A percentile compares a stretch with the other conserved stretches of the same genome.
These are phyloP conservation scores for Mycena rosella DNA, from an alignment of 768 basidiomycete genomes.

Conservation along the genomic window DNA sequence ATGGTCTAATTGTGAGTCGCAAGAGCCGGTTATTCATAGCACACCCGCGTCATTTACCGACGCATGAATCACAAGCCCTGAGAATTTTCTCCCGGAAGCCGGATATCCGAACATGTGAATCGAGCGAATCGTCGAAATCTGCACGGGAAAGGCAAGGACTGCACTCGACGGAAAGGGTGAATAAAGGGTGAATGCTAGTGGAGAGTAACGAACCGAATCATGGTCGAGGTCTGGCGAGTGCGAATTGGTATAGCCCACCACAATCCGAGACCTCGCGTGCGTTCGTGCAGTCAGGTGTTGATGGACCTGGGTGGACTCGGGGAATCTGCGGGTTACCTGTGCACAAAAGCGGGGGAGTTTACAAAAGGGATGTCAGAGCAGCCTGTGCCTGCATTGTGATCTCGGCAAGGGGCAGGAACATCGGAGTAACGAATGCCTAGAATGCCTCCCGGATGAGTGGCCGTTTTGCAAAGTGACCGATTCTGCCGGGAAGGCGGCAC, in stretches of 20 bases:
- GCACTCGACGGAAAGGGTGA: neutral
- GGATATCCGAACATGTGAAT: neutral
- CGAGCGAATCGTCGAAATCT: neutral
- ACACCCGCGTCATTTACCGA: neutral
- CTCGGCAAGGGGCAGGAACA: no score
- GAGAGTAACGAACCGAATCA: neutral
- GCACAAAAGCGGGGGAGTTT: no score
- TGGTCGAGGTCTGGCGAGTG: neutral
- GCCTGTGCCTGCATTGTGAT: no score
- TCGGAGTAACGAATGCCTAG: no score
- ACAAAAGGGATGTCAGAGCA: no score
- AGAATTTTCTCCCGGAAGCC: neutral
- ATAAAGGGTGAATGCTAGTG: neutral
- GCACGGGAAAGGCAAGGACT: neutral
- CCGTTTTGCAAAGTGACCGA: no score
- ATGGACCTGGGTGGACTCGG: neutral
- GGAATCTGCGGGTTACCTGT: no score
- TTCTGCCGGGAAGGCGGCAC: no score
- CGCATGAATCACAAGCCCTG: conserved; percentile 2
- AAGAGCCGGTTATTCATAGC: conserved; percentile 5
- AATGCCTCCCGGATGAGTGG: no score
- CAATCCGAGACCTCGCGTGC: neutral
- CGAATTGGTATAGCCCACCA: neutral
- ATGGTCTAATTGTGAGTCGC: conserved; percentile 8
- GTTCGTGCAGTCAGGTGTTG: neutral